Percentiles rank a stretch among this genome's conserved stretches.
phyloP scores from a whole-genome alignment of 2,329 filamentous ascomycete genomes.

The Fusarium nisikadoi region DNA sequence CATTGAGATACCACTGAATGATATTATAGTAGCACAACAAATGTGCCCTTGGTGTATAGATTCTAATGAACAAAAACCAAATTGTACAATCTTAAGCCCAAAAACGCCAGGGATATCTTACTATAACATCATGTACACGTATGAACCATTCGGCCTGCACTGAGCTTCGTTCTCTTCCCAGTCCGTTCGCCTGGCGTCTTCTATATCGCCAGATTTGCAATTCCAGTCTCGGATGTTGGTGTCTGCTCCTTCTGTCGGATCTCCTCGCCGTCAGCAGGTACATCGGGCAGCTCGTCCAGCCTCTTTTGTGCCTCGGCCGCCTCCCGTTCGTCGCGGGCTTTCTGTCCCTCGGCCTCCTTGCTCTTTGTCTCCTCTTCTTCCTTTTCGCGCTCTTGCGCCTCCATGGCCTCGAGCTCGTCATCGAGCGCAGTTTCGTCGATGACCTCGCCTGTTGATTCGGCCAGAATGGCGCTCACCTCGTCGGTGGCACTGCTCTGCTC shows the following conservation, averaged over 20 bases:
- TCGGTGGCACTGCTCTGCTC: constrained; percentile 85
- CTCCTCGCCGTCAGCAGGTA: constrained; percentile 51
- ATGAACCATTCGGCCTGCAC: constrained; percentile 12
- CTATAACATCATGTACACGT: constrained; percentile 31
- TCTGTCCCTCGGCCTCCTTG: constrained; percentile 52
- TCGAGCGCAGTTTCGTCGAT: constrained; percentile 88
- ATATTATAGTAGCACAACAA: constrained; percentile 9
- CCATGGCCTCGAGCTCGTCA: constrained; percentile 83
- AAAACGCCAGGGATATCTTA: constrained; percentile 36
- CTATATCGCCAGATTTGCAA: constrained; percentile 48
- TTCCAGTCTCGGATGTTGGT: constrained; percentile 53
- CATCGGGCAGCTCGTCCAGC: constrained; percentile 61
- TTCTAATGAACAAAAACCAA: constrained; percentile 31
- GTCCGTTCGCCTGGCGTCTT: constrained; percentile 20
- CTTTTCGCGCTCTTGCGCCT: constrained; percentile 66
- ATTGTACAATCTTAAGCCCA: constrained; percentile 16
- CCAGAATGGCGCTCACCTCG: constrained; percentile 82
- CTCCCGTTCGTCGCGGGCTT: constrained; percentile 57
- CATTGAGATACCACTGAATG: constrained; percentile 29
- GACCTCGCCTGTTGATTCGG: constrained; percentile 63
- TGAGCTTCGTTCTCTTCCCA: constrained; percentile 44
- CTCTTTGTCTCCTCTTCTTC: constrained; percentile 61
- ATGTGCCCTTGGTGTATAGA: constrained; percentile 20
- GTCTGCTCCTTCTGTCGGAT: constrained; percentile 45
- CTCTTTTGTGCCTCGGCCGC: constrained; percentile 62